Conservation (phyloP, 2,329 filamentous ascomycete species). For the Sporothrix pallida region DNA sequence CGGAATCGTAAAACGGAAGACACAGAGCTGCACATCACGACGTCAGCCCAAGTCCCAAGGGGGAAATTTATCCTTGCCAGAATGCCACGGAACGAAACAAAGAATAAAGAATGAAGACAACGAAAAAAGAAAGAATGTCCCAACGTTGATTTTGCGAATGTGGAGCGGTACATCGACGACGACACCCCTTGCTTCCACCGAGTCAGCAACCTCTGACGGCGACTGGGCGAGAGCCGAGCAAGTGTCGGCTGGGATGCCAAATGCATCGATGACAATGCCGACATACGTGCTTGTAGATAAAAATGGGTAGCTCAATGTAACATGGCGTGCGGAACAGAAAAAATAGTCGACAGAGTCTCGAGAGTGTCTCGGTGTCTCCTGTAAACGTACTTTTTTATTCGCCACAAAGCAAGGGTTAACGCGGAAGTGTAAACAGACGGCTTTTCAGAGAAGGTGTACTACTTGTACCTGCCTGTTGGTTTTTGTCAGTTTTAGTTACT, state of each 20-base stretch:
- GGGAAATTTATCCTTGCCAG: not conserved
- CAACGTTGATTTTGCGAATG: not conserved
- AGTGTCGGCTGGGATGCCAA: not conserved
- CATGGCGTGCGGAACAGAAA: not conserved
- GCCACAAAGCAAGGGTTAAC: slow-evolving; percentile 9
- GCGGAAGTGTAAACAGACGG: not conserved
- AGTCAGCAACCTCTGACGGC: not conserved
- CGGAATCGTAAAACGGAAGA: not conserved
- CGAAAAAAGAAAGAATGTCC: not conserved
- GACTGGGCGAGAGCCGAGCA: not conserved
- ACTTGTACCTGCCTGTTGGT: not conserved
- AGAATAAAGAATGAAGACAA: not conserved
- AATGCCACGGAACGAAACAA: not conserved
- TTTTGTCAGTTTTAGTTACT: not conserved
- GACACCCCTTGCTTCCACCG: slow-evolving; percentile 10
- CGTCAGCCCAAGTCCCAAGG: not conserved
- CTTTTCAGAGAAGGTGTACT: not conserved
- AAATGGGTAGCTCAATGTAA: not conserved
- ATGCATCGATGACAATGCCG: not conserved
- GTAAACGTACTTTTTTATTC: not conserved
- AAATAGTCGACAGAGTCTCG: too few relatives aligned
- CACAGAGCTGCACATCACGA: not conserved
- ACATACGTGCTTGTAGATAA: not conserved
- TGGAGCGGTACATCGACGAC: not conserved
- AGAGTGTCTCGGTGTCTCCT: too few relatives aligned